Base-by-base conservation (phyloP, 2,329 filamentous ascomycete species). In the Colletotrichum incanum region DNA sequence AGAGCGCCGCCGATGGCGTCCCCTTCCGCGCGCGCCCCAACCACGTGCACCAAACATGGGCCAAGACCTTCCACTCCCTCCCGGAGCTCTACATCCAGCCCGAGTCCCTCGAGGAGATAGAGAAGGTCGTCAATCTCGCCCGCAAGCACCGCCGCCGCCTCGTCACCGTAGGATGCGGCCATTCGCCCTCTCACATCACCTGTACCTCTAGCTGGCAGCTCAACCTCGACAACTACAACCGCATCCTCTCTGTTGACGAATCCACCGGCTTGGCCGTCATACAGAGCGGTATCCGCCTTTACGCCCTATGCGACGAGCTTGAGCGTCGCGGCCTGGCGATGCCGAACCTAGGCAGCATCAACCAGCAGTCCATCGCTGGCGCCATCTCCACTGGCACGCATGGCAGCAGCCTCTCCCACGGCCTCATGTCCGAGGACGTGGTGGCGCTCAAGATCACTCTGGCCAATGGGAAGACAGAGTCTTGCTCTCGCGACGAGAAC, bases 191-290 rank as follows among this genome's bases (percentile, higher is more conserved):
- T 75, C 93, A 96, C 78, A 85, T 99, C 54, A 98, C 96, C 5
- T 97, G 94, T 83, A 97, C 95, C 6, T 96, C 94, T 20, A 94
- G 93, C 74, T 98, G 96, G 96, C 91, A 98, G 79, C 86, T 98
- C 76, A 98, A 98, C 81, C 90, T 99, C 73, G 96, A 99, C 85
- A 88, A 93, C 75, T 94, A 94, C 84, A 91, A 90, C 79, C 86
- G 89, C 65, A 88, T 98, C 39, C 79, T 97, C 61, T 88, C 90
- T 9, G 86, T 97, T 60, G 91, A 97, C 78, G 83, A 82, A 63
- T 86, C 89, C 49, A 91, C 87, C 14, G 89, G 91, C 63, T 83
- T 93, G 9, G 89, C 97, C 65, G 90, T 91, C 2, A 93, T 97
- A 77, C 89, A 98, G 84, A 93, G 93, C n/a, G 96, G 96, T 20